phyloP scores from a whole-genome alignment of 768 basidiomycete genomes.

The Suillus paluster region DNA sequence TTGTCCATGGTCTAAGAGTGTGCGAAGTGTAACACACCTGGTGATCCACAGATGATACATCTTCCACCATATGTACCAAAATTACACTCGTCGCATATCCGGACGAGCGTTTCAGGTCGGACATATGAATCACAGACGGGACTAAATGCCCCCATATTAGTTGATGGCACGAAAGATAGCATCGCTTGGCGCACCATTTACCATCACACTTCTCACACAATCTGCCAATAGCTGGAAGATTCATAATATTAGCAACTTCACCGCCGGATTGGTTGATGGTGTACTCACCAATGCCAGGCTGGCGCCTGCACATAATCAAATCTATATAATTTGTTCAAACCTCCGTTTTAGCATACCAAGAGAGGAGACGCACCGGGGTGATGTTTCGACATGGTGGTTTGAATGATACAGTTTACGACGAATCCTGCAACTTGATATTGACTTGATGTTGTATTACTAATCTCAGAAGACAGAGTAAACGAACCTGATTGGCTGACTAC shows the following conservation, averaged over 20 bases:
- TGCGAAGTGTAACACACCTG: constrained; percentile 57
- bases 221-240: constrained; percentile 83
- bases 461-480: too few relatives aligned
- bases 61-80: constrained; percentile 97
- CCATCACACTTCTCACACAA: constrained; percentile 99
- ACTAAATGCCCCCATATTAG: constrained; percentile 44
- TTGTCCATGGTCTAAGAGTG: neutral
- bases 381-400: constrained; percentile 78
- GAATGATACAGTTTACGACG: neutral
- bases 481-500: too few relatives aligned
- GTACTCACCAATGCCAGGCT: constrained; percentile 90
- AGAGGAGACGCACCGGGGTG: constrained; percentile 65
- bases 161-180: neutral
- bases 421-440: neutral
- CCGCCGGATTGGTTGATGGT: neutral
- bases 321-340: constrained; percentile 51
- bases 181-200: constrained; percentile 76
- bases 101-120: constrained; percentile 94
- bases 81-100: constrained; percentile 99
- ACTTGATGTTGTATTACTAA: constrained; percentile 4
- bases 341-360: too few relatives aligned
- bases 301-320: constrained; percentile 97
- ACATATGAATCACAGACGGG: constrained; percentile 99
- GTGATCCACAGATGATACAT: constrained; percentile 97
- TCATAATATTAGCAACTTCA: constrained; percentile 14